Conservation (phyloP, 2,329 filamentous ascomycete genomes). For the Blumeria graminis region DNA sequence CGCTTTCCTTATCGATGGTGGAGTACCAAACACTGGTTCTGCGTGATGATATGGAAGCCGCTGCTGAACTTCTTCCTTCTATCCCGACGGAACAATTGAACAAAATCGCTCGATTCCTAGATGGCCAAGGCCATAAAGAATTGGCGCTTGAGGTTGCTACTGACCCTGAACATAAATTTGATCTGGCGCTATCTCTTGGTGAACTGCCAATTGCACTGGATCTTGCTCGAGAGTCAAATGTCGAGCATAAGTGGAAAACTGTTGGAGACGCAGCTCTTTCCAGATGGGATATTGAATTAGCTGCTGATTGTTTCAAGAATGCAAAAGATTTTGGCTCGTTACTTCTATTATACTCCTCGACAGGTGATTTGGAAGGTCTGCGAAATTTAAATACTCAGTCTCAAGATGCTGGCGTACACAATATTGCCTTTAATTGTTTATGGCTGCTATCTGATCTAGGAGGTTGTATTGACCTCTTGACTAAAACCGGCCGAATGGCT, state of each 20-base stretch:
- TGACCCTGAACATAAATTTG: slow-evolving; percentile 89
- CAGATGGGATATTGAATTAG: slow-evolving; percentile 68
- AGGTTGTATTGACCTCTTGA: slow-evolving; percentile 56
- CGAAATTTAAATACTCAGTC: slow-evolving; percentile 50
- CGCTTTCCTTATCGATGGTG: slow-evolving; percentile 72
- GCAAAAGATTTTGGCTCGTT: slow-evolving; percentile 79
- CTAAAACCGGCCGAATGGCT: slow-evolving; percentile 52
- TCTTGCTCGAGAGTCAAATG: slow-evolving; percentile 60
- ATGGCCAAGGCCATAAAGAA: slow-evolving; percentile 93
- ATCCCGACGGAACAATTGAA: slow-evolving; percentile 88
- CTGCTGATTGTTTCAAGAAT: slow-evolving; percentile 78
- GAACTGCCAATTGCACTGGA: slow-evolving; percentile 69
- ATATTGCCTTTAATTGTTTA: slow-evolving; percentile 73
- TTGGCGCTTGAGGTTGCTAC: slow-evolving; percentile 84
- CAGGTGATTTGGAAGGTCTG: slow-evolving; percentile 53
- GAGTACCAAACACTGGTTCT: slow-evolving; percentile 95
- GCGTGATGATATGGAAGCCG: slow-evolving; percentile 77
- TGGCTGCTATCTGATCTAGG: slow-evolving; percentile 73
- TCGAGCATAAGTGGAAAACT: slow-evolving; percentile 95
- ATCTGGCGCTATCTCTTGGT: slow-evolving; percentile 61
- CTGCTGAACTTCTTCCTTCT: slow-evolving; percentile 57
- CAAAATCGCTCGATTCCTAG: slow-evolving; percentile 92
- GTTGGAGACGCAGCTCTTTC: slow-evolving; percentile 77
- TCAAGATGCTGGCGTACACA: slow-evolving; percentile 55
- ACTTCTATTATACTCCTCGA: slow-evolving; percentile 70